Evolutionary conservation across 2,329 filamentous ascomycete species (phyloP).

Genomic region (Verticillium dahliae): DNA sequence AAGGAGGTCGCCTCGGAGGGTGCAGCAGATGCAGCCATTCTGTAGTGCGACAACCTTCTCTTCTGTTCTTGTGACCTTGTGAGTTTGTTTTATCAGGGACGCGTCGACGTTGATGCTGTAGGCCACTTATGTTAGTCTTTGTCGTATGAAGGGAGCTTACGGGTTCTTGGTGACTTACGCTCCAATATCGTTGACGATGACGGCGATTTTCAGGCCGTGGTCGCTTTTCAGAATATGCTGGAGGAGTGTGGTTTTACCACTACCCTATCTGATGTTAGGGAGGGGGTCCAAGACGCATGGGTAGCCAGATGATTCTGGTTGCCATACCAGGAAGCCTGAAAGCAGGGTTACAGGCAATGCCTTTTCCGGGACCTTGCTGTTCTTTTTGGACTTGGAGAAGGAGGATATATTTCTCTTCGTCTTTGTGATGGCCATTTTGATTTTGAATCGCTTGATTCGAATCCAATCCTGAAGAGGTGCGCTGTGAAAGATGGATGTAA

Average conservation of each 20-base stretch:
- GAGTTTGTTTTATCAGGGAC: constrained; percentile 48
- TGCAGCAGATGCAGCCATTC: constrained; percentile 74
- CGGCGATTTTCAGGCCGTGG: constrained; percentile 62
- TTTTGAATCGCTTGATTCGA: no score
- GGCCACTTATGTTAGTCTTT: background rate
- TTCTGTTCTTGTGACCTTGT: constrained; percentile 50
- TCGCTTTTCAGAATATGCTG: constrained; percentile 62
- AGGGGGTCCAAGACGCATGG: background rate
- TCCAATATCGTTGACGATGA: constrained; percentile 69
- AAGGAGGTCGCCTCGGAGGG: constrained; percentile 62
- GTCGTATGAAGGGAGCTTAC: background rate
- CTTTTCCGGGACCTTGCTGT: constrained; percentile 6
- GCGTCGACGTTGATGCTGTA: constrained; percentile 58
- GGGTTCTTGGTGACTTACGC: constrained; percentile 30
- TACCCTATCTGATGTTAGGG: constrained; percentile 37
- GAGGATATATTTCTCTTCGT: constrained; percentile 5
- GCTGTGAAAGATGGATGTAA: background rate
- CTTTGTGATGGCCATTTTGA: background rate
- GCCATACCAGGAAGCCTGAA: constrained; percentile 49
- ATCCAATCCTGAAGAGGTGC: background rate
- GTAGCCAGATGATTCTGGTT: no score
- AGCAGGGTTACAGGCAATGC: constrained; percentile 52
- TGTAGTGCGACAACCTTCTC: constrained; percentile 63
- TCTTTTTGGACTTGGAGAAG: background rate
- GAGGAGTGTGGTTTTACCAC: constrained; percentile 65